Percentiles rank a stretch among this genome's conserved stretches.
phyloP scores from a whole-genome alignment of 2,329 filamentous ascomycete species.

The Fonsecaea monophora region DNA sequence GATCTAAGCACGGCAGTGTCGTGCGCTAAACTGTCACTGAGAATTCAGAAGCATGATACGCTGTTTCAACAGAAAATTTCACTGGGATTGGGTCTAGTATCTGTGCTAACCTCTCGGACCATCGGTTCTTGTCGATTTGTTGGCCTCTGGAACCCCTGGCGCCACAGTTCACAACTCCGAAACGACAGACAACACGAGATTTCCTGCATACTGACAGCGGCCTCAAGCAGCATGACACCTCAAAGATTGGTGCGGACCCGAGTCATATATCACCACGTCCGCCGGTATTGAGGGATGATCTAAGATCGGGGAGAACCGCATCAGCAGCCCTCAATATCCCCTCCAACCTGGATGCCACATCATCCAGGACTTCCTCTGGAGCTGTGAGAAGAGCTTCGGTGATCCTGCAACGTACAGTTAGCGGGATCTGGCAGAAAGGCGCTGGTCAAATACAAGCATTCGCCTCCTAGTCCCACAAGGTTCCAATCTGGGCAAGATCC shows the following conservation, averaged over 20 bases:
- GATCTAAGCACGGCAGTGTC: too few relatives aligned
- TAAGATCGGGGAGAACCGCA: not conserved
- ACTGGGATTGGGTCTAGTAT: not conserved
- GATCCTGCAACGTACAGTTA: not conserved
- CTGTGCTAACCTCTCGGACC: not conserved
- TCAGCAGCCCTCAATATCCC: not conserved
- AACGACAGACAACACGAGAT: not conserved
- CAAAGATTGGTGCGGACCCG: not conserved
- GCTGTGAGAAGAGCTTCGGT: not conserved
- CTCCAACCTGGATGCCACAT: not conserved
- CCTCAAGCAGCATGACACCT: not conserved
- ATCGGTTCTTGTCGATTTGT: not conserved
- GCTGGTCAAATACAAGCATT: not conserved
- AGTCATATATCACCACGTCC: not conserved
- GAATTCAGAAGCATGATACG: not conserved
- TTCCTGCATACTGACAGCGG: not conserved
- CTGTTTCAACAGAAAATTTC: not conserved
- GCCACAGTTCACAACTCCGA: not conserved
- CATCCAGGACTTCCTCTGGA: not conserved
- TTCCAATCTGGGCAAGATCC: slow-evolving; percentile 2
- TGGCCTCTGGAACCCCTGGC: not conserved
- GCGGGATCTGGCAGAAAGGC: not conserved
- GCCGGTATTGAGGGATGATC: not conserved
- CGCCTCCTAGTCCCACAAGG: slow-evolving; percentile 4
- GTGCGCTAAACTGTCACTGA: too few relatives aligned